phyloP scores from a whole-genome alignment of 2,329 filamentous ascomycete species.

The Aspergillus hortae region DNA sequence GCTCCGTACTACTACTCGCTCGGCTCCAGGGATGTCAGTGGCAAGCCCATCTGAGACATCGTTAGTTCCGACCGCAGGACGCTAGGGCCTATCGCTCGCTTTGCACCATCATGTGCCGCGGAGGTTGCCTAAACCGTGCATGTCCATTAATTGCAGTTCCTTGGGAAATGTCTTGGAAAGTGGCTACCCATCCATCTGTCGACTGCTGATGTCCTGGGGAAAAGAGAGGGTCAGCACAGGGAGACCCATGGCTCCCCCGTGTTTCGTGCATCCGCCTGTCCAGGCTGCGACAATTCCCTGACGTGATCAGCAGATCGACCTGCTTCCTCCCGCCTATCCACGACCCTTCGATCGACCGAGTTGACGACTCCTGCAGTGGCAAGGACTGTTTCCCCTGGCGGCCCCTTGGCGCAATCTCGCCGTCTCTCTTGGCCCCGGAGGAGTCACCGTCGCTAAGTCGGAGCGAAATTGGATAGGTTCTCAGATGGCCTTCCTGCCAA shows the following conservation, averaged over 20 bases:
- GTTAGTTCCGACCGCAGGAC: no score
- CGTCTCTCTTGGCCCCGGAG: no score
- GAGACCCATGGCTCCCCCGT: neutral
- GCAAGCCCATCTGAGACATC: no score
- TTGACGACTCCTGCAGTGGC: no score
- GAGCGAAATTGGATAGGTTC: neutral
- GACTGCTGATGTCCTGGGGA: neutral
- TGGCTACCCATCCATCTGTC: neutral
- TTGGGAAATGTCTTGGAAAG: neutral
- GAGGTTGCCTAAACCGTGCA: no score
- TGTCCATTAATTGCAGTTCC: neutral
- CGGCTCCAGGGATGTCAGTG: no score
- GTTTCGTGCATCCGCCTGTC: neutral
- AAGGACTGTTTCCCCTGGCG: no score
- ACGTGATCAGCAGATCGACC: conserved; percentile 14
- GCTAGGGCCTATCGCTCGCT: neutral
- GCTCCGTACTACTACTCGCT: no score
- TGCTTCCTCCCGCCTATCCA: neutral
- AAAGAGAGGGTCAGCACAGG: neutral
- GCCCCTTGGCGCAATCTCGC: no score
- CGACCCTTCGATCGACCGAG: neutral
- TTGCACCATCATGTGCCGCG: no score
- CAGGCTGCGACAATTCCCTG: conserved; percentile 12
- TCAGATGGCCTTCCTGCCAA: neutral
- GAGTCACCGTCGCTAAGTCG: neutral